Evolutionary conservation across 176 grass and related monocot genomes (phyloP).

Genomic region (Poa pratensis): DNA sequence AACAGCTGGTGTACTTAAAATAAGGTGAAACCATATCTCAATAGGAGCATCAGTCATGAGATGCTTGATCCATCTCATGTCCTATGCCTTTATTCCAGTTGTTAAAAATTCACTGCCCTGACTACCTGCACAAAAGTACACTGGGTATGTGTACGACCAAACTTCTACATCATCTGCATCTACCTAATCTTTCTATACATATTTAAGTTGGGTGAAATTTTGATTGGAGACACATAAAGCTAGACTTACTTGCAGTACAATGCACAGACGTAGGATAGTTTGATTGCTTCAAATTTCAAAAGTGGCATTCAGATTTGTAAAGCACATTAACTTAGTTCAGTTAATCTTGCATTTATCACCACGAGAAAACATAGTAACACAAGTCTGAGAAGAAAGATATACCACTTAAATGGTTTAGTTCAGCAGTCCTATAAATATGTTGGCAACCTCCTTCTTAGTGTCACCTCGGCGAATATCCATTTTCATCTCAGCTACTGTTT

Average conservation of each 20-base stretch:
- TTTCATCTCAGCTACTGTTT: constrained; percentile 23
- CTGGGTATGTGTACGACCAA: constrained; percentile 21
- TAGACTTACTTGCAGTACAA: neutral
- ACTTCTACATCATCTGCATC: neutral
- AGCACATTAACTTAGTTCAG: neutral
- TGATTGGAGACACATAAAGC: constrained; percentile 11
- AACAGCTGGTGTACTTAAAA: neutral
- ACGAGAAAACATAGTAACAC: constrained; percentile 9
- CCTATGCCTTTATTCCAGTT: neutral
- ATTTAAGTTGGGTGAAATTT: neutral
- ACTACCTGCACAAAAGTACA: constrained; percentile 14
- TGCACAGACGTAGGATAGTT: neutral
- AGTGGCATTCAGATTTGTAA: neutral
- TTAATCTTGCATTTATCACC: neutral
- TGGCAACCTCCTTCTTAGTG: constrained; percentile 32
- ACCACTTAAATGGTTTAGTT: constrained; percentile 35
- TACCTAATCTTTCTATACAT: neutral
- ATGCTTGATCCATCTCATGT: neutral
- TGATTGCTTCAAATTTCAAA: neutral
- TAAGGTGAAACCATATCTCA: neutral
- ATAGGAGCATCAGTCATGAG: constrained; percentile 4
- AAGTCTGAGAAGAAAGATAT: constrained; percentile 30
- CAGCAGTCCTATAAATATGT: neutral
- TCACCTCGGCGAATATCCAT: neutral
- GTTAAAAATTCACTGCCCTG: neutral